Evolutionary conservation across 805 yeast species (phyloP).

Genomic region (Saccharomycopsis babjevae): DNA sequence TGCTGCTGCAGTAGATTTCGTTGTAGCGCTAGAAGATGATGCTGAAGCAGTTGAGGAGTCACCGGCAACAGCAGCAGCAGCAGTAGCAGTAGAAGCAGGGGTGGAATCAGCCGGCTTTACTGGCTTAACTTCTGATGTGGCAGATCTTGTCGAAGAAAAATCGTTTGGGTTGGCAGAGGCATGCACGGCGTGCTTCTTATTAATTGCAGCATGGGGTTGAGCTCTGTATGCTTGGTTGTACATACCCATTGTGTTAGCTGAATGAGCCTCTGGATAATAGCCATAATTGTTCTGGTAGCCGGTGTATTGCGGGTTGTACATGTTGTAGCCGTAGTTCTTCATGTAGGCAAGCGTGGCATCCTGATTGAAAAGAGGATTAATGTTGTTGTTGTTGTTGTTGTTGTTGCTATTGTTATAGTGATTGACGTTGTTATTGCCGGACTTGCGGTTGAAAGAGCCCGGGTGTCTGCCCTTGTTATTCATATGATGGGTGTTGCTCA

Average conservation of each 20-base stretch:
- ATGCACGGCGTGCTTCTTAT: not conserved
- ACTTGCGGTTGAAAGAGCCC: not conserved
- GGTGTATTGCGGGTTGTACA: conserved; percentile 5
- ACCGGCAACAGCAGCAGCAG: not conserved
- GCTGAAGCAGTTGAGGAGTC: not conserved
- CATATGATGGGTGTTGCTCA: not conserved
- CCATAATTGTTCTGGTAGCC: not conserved
- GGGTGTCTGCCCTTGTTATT: not conserved
- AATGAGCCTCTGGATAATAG: not conserved
- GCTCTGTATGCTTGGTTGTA: conserved; percentile 4
- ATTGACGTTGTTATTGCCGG: not conserved
- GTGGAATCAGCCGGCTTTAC: not conserved
- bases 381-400: not conserved
- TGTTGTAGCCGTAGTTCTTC: not conserved
- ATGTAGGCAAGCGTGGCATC: not conserved
- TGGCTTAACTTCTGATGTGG: not conserved
- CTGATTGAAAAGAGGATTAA: conserved; percentile 4
- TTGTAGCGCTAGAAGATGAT: conserved; percentile 4
- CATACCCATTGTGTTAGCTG: not conserved
- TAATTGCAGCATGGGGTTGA: not conserved
- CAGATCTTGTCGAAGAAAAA: not conserved
- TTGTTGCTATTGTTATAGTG: not conserved
- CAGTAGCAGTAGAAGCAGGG: conserved; percentile 1
- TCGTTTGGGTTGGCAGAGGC: not conserved
- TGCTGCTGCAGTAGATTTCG: not conserved